Evolutionary conservation across 768 basidiomycete genomes (phyloP).

Genomic region (Coprinopsis marcescibilis): DNA sequence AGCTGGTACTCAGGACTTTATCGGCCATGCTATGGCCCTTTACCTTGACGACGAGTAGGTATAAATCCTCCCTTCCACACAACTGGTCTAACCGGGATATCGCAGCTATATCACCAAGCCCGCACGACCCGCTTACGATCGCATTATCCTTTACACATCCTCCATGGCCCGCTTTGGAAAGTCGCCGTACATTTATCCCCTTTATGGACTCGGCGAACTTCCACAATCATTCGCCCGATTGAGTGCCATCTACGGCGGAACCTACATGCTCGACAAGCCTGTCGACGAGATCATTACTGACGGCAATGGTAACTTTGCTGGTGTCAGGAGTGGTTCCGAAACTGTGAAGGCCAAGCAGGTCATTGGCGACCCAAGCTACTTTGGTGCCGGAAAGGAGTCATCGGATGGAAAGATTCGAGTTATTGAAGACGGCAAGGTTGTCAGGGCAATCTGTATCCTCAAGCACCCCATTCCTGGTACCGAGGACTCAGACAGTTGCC

Average conservation of each 20-base stretch:
- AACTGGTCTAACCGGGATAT: conserved; percentile 4
- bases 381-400: conserved; percentile 62
- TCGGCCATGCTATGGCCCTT: conserved; percentile 98
- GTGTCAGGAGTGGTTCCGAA: conserved; percentile 85
- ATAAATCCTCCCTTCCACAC: background rate
- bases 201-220: conserved; percentile 97
- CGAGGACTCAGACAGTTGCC: conserved; percentile 89
- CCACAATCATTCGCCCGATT: conserved; percentile 98
- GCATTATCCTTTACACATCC: conserved; percentile 94
- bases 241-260: conserved; percentile 97
- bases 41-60: conserved; percentile 96
- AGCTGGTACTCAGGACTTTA: conserved; percentile 96
- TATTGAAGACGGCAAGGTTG: conserved; percentile 88
- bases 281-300: conserved; percentile 89
- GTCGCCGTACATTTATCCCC: conserved; percentile 98
- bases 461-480: conserved; percentile 98
- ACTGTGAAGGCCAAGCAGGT: conserved; percentile 96
- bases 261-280: conserved; percentile 98
- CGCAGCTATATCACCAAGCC: conserved; percentile 87
- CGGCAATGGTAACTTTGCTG: conserved; percentile 81
- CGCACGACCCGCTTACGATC: conserved; percentile 86
- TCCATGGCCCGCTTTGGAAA: conserved; percentile 99
- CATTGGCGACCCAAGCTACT: conserved; percentile 97
- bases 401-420: conserved; percentile 81
- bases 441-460: conserved; percentile 95